Conservation (phyloP, 2,329 filamentous ascomycete species). For the Cladosporium sp. region DNA sequence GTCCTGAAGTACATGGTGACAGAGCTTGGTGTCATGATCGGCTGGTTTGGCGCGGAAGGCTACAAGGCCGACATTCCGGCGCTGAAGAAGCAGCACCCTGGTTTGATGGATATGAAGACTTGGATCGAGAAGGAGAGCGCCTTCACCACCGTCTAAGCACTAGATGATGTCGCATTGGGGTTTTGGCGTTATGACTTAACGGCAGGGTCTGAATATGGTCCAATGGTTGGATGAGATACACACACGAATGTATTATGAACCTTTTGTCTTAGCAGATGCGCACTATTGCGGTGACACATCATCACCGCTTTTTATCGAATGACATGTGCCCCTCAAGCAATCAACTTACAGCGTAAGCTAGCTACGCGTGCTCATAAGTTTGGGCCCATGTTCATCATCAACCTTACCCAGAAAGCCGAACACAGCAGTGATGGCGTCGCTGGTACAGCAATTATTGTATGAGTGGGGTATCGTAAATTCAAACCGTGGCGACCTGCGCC, state of each 20-base stretch:
- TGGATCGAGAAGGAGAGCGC: conserved; percentile 30
- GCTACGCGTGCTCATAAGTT: too few species aligned
- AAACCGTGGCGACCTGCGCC: background rate
- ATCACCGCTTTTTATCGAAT: too few species aligned
- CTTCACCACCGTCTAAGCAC: conserved; percentile 18
- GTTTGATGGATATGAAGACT: conserved; percentile 35
- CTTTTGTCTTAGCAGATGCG: background rate
- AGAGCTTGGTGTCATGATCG: conserved; percentile 29
- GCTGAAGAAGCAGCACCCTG: conserved; percentile 42
- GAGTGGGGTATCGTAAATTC: conserved; percentile 5
- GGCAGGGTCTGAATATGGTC: background rate
- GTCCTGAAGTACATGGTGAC: conserved; percentile 42
- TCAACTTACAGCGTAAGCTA: too few species aligned
- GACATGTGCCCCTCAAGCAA: too few species aligned
- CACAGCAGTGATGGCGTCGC: too few species aligned
- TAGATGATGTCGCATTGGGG: background rate
- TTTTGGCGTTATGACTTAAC: background rate
- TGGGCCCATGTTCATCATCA: too few species aligned
- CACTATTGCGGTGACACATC: too few species aligned
- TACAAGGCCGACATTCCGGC: conserved; percentile 46
- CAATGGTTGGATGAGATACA: background rate
- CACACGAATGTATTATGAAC: background rate
- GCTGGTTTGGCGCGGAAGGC: conserved; percentile 49
- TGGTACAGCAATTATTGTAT: background rate
- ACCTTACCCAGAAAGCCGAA: too few species aligned